Evolutionary conservation across 176 grass and related monocot genomes (phyloP).

Genomic region (Raddia distichophylla): DNA sequence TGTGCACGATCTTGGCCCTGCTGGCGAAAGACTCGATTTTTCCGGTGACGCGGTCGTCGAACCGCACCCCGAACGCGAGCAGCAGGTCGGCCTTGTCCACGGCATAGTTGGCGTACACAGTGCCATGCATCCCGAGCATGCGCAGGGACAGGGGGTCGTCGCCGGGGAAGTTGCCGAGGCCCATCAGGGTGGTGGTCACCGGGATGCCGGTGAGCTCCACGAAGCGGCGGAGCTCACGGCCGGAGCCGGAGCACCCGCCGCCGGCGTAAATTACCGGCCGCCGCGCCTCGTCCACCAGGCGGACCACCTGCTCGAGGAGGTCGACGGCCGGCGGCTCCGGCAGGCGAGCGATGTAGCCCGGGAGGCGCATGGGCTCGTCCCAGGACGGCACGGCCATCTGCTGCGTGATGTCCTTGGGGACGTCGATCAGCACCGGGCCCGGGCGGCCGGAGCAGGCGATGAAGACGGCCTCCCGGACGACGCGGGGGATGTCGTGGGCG

Average conservation of each 20-base stretch:
- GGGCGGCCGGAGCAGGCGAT: constrained; percentile 75
- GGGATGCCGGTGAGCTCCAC: constrained; percentile 81
- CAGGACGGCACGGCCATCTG: constrained; percentile 75
- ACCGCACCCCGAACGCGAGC: constrained; percentile 93
- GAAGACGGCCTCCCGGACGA: constrained; percentile 88
- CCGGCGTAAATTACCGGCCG: constrained; percentile 88
- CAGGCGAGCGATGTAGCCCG: constrained; percentile 76
- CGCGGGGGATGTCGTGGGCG: constrained; percentile 80
- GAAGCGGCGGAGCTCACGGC: constrained; percentile 74
- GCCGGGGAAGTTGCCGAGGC: constrained; percentile 84
- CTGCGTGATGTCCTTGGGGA: constrained; percentile 87
- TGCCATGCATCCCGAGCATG: constrained; percentile 99
- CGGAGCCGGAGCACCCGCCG: constrained; percentile 73
- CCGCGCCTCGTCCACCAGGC: constrained; percentile 69
- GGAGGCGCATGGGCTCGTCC: constrained; percentile 65
- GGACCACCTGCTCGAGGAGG: constrained; percentile 80
- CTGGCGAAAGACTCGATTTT: constrained; percentile 96
- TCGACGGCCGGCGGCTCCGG: constrained; percentile 62
- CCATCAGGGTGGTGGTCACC: constrained; percentile 92
- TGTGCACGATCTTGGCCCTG: constrained; percentile 93
- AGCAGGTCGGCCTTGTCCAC: constrained; percentile 89
- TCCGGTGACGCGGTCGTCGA: constrained; percentile 91
- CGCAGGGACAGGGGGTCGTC: constrained; percentile 67
- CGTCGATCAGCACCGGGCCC: constrained; percentile 84
- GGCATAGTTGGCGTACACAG: constrained; percentile 87